phyloP scores from a whole-genome alignment of 441 rosid genomes.

The Lepidium campestre region DNA sequence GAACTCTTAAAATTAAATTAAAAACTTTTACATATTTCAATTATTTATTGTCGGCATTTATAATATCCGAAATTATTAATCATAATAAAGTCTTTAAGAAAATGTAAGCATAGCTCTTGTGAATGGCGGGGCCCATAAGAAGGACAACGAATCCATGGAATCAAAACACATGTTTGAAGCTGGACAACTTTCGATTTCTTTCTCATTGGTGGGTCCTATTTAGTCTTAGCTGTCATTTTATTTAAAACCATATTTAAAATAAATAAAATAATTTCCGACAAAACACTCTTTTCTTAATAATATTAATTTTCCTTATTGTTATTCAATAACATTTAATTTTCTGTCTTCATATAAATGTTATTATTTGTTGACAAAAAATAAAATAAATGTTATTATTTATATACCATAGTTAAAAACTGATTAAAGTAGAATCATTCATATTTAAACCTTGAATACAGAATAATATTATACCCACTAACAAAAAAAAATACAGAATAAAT shows the following conservation, averaged over 20 bases:
- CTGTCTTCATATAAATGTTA: not conserved
- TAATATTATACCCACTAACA: no score
- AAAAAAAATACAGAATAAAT: not conserved
- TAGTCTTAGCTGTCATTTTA: slow-evolving; percentile 23
- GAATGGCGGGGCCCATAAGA: slow-evolving; percentile 26
- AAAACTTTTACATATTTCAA: not conserved
- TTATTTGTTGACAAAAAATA: no score
- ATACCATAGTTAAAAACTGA: not conserved
- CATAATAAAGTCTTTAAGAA: not conserved
- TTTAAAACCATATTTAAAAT: no score
- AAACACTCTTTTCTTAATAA: slow-evolving; percentile 2
- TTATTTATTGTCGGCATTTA: slow-evolving; percentile 7
- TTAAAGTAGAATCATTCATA: not conserved
- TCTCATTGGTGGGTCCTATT: slow-evolving; percentile 12
- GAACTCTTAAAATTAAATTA: not conserved
- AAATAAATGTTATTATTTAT: no score
- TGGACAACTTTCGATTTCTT: slow-evolving; percentile 26
- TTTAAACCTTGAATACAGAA: not conserved
- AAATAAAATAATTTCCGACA: slow-evolving; percentile 17
- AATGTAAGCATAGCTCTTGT: slow-evolving; percentile 11
- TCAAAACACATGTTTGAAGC: slow-evolving; percentile 32
- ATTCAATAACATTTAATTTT: not conserved
- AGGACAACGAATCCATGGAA: slow-evolving; percentile 33
- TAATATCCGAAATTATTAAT: not conserved
- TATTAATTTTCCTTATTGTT: not conserved